Evolutionary conservation across 2,329 filamentous ascomycete species (phyloP), one percentile per base, ranked within the genome.

Genomic region (Bipolaris sorokiniana): DNA sequence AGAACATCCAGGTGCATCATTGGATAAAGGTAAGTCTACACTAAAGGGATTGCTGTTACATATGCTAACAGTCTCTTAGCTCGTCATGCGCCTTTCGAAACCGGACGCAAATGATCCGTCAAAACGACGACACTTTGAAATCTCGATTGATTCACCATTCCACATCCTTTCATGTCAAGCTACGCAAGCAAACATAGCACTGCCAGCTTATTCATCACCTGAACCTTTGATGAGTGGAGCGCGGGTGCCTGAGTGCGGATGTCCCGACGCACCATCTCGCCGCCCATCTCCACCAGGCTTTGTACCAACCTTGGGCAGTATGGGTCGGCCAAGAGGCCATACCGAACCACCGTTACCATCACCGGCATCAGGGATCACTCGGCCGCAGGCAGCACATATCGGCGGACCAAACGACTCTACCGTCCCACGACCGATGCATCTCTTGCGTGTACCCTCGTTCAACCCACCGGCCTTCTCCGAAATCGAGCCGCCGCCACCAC

Each of bases 131-230:
- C 93, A 97, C 73, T 97, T 96, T 66, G 93, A 97, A 76, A 97
- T 97, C 68, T 96, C 92, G 65, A 97, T 97, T 67, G 93, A 97
- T 77, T 97, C 92, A 1, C 93, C 93, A 0, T 94, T 97, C 73
- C 94, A 94, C 60, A 91, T 97, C 44, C 88, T 97, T 46, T 94
- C 93, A 61, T 97, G 93, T 79, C 90, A 90, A 61, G 92, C 93
- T n/a, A 96, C 92, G 0, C 90, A 95, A 73, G 89, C 91, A 48
- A 97, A 97, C 76, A 96, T 90, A 23, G 87, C 88, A 11, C 83
- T 97, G 10, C 93, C 93, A 0, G 90, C 90, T 15, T 97, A 97
- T 74, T 87, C 86, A 7, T 84, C 79, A 54, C 84, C 83, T 9
- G 81, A 83, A 56, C 65, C 71, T 7, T 65, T 64, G 2, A 58